Evolutionary conservation across 106 monocot genomes (phyloP).

Genomic region (Phalaenopsis equestris): DNA sequence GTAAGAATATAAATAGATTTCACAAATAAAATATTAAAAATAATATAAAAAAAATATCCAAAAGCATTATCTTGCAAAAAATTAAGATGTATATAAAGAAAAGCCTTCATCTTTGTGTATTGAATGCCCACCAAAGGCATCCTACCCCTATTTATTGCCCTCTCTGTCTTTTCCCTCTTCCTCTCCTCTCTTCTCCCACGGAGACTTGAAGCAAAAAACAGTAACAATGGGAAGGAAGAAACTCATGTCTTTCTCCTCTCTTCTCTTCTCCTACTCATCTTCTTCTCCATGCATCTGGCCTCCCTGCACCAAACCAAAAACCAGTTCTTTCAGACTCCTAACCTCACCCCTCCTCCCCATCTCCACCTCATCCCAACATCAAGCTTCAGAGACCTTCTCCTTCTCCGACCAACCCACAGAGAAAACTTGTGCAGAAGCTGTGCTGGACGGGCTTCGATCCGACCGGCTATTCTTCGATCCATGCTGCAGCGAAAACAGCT

Average conservation of each 20-base stretch:
- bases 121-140: constrained; percentile 3
- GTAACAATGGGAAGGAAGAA: not conserved
- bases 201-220: not conserved
- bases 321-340: constrained; percentile 8
- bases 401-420: not conserved
- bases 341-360: not conserved
- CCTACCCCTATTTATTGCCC: not conserved
- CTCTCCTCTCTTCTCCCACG: constrained; percentile 4
- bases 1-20: no score
- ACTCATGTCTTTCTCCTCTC: constrained; percentile 3
- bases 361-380: not conserved
- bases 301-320: constrained; percentile 5
- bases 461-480: constrained; percentile 61
- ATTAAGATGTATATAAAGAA: no score
- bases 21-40: no score
- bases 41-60: no score
- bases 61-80: no score
- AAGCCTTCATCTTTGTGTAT: not conserved
- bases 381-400: not conserved
- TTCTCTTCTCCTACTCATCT: constrained; percentile 9
- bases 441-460: constrained; percentile 26
- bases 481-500: not conserved
- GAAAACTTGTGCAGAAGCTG: not conserved
- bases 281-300: constrained; percentile 9
- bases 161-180: not conserved